Percentiles rank a stretch among this genome's conserved stretches.
Evolutionary conservation across 768 basidiomycete genomes (phyloP).

Genomic region (Mycena metata): DNA sequence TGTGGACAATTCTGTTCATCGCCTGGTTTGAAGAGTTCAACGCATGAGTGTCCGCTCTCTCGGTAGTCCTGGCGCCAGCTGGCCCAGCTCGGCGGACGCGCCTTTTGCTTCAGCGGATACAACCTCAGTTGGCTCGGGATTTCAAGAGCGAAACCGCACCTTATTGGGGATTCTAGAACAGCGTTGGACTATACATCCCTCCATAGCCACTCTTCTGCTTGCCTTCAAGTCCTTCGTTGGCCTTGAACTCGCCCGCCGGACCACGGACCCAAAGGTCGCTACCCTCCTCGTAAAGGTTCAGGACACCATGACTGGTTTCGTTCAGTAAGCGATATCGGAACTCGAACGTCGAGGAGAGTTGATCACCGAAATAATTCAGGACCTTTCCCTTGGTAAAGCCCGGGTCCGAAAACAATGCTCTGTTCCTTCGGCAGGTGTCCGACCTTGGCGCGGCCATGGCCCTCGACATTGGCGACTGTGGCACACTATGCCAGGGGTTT

Average conservation of each 20-base stretch:
- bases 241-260: background rate
- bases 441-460: background rate
- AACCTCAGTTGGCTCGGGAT: background rate
- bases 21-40: no score
- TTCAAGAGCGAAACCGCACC: background rate
- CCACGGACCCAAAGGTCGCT: background rate
- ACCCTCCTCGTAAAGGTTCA: slow-evolving; percentile 11
- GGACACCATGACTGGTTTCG: background rate
- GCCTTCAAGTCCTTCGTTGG: background rate
- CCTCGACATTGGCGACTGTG: background rate
- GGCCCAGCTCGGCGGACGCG: background rate
- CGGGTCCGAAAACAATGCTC: background rate
- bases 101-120: background rate
- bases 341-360: no score
- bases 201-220: background rate
- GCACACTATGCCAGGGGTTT: background rate
- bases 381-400: slow-evolving; percentile 1
- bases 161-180: background rate
- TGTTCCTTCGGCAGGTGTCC: background rate
- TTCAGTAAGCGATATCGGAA: background rate
- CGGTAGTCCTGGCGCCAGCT: background rate
- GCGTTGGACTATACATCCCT: background rate
- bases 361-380: background rate
- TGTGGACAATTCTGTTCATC: no score
- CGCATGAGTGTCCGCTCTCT: background rate